Evolutionary conservation across 2,329 filamentous ascomycete genomes (phyloP), one percentile per base, ranked within the genome.

Genomic region (Sporothrix euskadiensis): DNA sequence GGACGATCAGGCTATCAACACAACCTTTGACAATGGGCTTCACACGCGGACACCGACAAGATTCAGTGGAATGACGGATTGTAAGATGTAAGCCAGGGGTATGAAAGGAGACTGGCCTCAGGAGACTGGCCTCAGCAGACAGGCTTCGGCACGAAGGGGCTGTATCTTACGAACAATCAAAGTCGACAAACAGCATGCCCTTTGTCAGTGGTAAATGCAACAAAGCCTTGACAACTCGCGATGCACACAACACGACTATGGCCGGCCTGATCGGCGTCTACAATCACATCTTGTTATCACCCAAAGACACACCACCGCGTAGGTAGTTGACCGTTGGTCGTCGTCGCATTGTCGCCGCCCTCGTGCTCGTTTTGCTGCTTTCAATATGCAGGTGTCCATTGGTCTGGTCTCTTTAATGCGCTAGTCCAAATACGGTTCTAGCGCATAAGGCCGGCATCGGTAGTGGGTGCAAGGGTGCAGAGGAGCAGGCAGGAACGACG

Each of bases 391-490:
- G 68, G 16, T 35, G 4, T 54, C 26, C 16, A 61, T 61, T 61
- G 54, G 54, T 26, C 47, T 54, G 22, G n/a, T 30, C 22, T 59
- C 49, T 10, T 12, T 0, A 30, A 10, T 14, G n/a, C 52, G 52
- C 52, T 56, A 65, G n/a, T n/a, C 19, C 35, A 47, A 30, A 10
- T 9, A 6, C 3, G 32, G 54, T 32, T 44, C 52, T 73, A 73
- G 73, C 54, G 9, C 22, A 14, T 14, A 39, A 26, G 8, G 35
- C 47, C 47, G 9, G 14, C 16, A 39, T 32, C 57, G 56, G 22
- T 66, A 71, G 72, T 71, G 68, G 57, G 47, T 68, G 32, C 72
- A 70, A 41, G 41, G 35, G 35, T 35, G 44, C 41, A n/a, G 69
- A 35, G 54, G 69, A 47, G 69, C 65, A 68, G 63, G 44, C 65